phyloP scores from a whole-genome alignment of 352 stramenopile genomes.

The Phytophthora podocarpi region DNA sequence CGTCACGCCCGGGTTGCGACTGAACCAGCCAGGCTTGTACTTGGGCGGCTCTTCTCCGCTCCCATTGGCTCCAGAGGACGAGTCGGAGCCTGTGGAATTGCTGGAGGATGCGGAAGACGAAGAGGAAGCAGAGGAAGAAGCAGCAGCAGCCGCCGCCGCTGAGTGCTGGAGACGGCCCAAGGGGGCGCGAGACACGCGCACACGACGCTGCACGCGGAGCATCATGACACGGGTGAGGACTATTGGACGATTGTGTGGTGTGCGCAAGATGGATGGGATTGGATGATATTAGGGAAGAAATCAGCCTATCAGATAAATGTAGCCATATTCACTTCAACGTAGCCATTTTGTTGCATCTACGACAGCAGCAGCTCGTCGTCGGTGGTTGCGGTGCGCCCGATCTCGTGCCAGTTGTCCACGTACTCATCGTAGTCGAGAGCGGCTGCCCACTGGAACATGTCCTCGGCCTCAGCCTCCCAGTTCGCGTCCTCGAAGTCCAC shows the following conservation, averaged over 20 bases:
- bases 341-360: no score
- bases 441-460: slow-evolving; percentile 75
- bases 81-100: background rate
- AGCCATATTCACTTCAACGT: slow-evolving; percentile 4
- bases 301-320: slow-evolving; percentile 13
- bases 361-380: slow-evolving; percentile 8
- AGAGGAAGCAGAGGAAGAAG: slow-evolving; percentile 3
- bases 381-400: slow-evolving; percentile 66
- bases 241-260: background rate
- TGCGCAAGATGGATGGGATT: background rate
- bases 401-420: slow-evolving; percentile 61
- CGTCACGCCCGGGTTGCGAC: slow-evolving; percentile 81
- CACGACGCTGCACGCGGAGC: slow-evolving; percentile 24
- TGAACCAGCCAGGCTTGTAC: slow-evolving; percentile 88
- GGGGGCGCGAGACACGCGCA: slow-evolving; percentile 10
- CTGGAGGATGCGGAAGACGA: slow-evolving; percentile 1
- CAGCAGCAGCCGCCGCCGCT: background rate
- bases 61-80: slow-evolving; percentile 8
- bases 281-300: background rate
- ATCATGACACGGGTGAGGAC: no score
- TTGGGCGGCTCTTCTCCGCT: slow-evolving; percentile 60
- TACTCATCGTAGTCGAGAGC: slow-evolving; percentile 80
- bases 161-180: slow-evolving; percentile 25
- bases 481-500: slow-evolving; percentile 72
- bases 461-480: slow-evolving; percentile 69